Evolutionary conservation across 176 grass and related monocot genomes (phyloP), one percentile per base, ranked within the genome.

Genomic region (Oryza officinalis): DNA sequence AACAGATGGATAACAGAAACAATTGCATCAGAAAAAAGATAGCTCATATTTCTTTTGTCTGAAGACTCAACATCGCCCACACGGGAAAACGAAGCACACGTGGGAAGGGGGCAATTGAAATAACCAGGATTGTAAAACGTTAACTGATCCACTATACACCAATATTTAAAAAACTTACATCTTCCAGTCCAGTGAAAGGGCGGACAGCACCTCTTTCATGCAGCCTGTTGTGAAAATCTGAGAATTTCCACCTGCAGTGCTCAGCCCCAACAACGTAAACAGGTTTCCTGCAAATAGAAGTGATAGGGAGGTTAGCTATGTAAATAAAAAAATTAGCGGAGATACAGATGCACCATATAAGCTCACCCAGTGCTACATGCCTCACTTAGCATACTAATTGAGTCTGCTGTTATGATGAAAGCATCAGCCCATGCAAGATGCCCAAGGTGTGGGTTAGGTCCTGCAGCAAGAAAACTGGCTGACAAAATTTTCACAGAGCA

Each of bases 361-460:
- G 18, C 84, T 86, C 88, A 97, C 95, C 96, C 93, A 61, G 96
- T 98, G 72, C 92, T 92, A 89, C 93, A 94, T 11, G 93, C 89
- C 78, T 98, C 96, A 6, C 96, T 98, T 81, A 96, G 61, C 91
- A 98, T 95, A 71, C 96, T 98, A 70, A 96, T 23, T 0, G 91
- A 98, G 72, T 96, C 91, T n/a, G 93, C 93, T 78, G 96, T 94
- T 23, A 98, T 79, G 63, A 98, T 40, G 72, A 98, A 98, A 78
- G 91, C 96, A 92, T 96, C 91, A 28, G 87, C 96, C 91, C 91
- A 98, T 47, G 96, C 93, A 61, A 98, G 89, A 92, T 98, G 93
- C 32, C 96, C 96, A 84, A 98, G 84, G 76, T 96, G 93, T 2
- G 89, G 96, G 68, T 98, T 96, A 45, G 93, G 87, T 65, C 92